These are phyloP conservation scores for Daldinia vernicosa DNA, from an alignment of 495 filamentous ascomycete species.

Conservation along the genomic window DNA sequence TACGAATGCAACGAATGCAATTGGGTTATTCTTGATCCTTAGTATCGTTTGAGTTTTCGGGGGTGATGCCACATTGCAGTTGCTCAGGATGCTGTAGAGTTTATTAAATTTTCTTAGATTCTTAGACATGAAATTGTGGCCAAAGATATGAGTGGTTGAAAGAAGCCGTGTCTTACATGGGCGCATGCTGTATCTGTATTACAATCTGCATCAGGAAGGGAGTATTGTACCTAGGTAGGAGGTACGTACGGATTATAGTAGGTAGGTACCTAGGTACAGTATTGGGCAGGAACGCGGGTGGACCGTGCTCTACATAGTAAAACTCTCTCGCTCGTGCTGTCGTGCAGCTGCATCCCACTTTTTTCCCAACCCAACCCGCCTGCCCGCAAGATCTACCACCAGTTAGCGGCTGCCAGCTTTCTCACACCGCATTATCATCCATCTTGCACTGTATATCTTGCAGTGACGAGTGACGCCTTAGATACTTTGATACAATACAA, in stretches of 20 bases:
- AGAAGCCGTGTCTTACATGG: neutral
- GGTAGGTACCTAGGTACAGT: too few relatives aligned
- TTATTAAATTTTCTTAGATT: neutral
- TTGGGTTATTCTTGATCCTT: slow-evolving; percentile 13
- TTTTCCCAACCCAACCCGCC: slow-evolving; percentile 12
- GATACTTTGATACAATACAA: too few relatives aligned
- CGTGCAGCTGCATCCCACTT: slow-evolving; percentile 25
- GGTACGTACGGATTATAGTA: too few relatives aligned
- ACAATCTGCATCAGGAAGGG: neutral
- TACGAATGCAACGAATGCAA: slow-evolving; percentile 12
- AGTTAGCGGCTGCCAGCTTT: slow-evolving; percentile 43
- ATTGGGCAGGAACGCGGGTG: slow-evolving; percentile 4
- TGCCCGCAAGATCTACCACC: slow-evolving; percentile 32
- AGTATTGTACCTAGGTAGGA: too few relatives aligned
- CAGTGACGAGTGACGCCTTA: slow-evolving; percentile 33
- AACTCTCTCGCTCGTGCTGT: slow-evolving; percentile 1
- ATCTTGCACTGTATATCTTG: too few relatives aligned
- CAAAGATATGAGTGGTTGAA: neutral
- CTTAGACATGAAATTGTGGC: neutral
- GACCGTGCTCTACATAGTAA: slow-evolving; percentile 2
- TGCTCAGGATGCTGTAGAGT: neutral
- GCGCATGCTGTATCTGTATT: neutral
- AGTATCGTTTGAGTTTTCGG: neutral
- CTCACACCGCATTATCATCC: slow-evolving; percentile 34
- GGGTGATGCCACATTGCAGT: slow-evolving; percentile 7